Evolutionary conservation across 495 filamentous ascomycete species (phyloP).

Genomic region (Lasiosphaeris hirsuta): DNA sequence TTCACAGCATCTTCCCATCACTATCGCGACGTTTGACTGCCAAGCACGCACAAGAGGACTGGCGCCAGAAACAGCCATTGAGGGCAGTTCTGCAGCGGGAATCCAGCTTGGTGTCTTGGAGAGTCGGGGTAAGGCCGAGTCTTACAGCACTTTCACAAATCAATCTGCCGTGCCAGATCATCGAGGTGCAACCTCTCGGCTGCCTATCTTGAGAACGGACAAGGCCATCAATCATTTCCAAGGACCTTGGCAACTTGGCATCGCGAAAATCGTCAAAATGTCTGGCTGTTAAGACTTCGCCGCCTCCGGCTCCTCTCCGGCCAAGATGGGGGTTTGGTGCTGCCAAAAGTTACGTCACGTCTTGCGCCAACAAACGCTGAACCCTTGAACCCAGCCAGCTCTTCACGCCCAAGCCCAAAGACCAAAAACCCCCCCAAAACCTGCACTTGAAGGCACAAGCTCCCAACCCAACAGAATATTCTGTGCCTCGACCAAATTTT

Average conservation of each 20-base stretch:
- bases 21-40: background rate
- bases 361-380: too few species aligned
- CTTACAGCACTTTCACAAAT: background rate
- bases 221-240: background rate
- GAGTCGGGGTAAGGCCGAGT: background rate
- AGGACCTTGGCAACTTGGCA: background rate
- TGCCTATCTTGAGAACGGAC: background rate
- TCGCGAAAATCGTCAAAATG: background rate
- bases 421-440: too few species aligned
- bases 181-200: background rate
- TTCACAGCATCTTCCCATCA: background rate
- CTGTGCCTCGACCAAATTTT: too few species aligned
- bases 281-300: background rate
- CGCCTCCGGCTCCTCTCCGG: too few species aligned
- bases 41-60: background rate
- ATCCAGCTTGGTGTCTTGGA: background rate
- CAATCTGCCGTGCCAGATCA: background rate
- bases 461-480: background rate
- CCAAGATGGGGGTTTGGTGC: background rate
- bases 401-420: too few species aligned
- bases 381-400: too few species aligned
- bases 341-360: background rate
- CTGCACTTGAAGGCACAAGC: conserved; percentile 1
- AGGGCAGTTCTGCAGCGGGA: background rate
- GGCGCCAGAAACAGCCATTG: background rate